phyloP scores from a whole-genome alignment of 225 moss, liverwort and hornwort species.

The Anthoceros angustus region DNA sequence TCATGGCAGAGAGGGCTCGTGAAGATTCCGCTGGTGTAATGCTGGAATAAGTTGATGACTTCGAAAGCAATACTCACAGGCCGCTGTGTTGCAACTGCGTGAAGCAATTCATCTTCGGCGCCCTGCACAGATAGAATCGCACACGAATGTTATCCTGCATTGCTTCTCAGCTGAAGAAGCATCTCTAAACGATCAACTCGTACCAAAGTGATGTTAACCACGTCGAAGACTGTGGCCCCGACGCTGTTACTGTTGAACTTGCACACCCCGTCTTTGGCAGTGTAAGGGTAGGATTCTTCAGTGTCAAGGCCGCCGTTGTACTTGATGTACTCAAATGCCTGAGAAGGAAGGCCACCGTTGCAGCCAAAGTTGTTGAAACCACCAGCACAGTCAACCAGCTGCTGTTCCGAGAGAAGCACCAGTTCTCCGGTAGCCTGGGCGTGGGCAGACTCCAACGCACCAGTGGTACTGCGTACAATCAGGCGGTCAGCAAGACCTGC shows the following conservation, averaged over 20 bases:
- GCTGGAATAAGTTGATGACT: slow-evolving; percentile 32
- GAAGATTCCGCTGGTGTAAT: slow-evolving; percentile 63
- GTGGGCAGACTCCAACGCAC: slow-evolving; percentile 90
- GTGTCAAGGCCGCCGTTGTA: slow-evolving; percentile 86
- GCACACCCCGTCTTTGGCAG: slow-evolving; percentile 52
- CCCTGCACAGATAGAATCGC: slow-evolving; percentile 27
- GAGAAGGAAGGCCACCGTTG: slow-evolving; percentile 84
- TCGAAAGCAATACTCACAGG: slow-evolving; percentile 85
- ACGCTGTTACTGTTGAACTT: slow-evolving; percentile 41
- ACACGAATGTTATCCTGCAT: not conserved
- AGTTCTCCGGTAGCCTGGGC: slow-evolving; percentile 89
- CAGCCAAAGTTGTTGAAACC: slow-evolving; percentile 86
- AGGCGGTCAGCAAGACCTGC: not conserved
- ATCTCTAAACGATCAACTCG: not conserved
- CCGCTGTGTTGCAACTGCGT: slow-evolving; percentile 73
- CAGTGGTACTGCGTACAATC: slow-evolving; percentile 78
- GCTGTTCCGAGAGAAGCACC: slow-evolving; percentile 95
- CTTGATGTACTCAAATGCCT: slow-evolving; percentile 85
- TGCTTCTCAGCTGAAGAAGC: no score
- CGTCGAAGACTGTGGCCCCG: slow-evolving; percentile 81
- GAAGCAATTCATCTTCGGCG: slow-evolving; percentile 67
- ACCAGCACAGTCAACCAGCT: slow-evolving; percentile 93
- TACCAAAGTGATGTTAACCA: slow-evolving; percentile 93
- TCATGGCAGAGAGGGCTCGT: slow-evolving; percentile 36
- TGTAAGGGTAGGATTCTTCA: slow-evolving; percentile 82